These are phyloP conservation scores for Scalesia atractyloides DNA, from an alignment of 129 eudicot species.

Conservation along the genomic window DNA sequence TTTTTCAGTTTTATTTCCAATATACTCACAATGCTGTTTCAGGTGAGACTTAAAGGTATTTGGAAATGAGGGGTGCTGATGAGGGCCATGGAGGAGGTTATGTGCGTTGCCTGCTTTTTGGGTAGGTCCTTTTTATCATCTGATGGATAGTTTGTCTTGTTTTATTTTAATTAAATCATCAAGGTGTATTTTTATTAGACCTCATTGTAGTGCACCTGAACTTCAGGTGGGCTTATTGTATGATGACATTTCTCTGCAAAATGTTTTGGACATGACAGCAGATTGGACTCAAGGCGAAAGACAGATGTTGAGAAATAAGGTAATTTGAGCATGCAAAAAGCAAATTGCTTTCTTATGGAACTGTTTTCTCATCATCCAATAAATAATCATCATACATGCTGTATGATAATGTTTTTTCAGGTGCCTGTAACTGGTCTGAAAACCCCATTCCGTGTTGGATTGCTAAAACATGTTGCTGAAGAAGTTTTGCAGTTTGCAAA, in stretches of 20 bases:
- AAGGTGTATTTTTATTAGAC: neutral
- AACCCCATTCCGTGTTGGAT: slow-evolving; percentile 97
- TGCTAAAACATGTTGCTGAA: slow-evolving; percentile 87
- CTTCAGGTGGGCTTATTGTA: slow-evolving; percentile 89
- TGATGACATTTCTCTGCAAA: slow-evolving; percentile 80
- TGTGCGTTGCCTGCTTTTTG: slow-evolving; percentile 98
- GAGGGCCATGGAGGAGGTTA: slow-evolving; percentile 98
- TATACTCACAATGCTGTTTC: slow-evolving; percentile 24
- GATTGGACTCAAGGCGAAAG: slow-evolving; percentile 93
- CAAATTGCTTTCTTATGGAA: neutral
- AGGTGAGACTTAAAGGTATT: slow-evolving; percentile 95
- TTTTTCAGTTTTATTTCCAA: neutral
- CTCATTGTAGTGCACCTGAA: slow-evolving; percentile 9
- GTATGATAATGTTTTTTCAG: slow-evolving; percentile 36
- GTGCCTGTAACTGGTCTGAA: slow-evolving; percentile 80
- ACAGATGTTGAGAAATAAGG: slow-evolving; percentile 93
- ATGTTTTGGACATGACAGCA: slow-evolving; percentile 78
- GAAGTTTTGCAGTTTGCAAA: slow-evolving; percentile 82
- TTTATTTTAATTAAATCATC: neutral
- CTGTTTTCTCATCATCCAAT: neutral
- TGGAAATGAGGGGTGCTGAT: slow-evolving; percentile 99
- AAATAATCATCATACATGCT: slow-evolving; percentile 4
- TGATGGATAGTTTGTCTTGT: neutral
- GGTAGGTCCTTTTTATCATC: slow-evolving; percentile 46
- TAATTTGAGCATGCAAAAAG: slow-evolving; percentile 26